Evolutionary conservation across 116 monocot species (phyloP), one percentile per base, ranked within the genome.

Genomic region (Trichopus zeylanicus): DNA sequence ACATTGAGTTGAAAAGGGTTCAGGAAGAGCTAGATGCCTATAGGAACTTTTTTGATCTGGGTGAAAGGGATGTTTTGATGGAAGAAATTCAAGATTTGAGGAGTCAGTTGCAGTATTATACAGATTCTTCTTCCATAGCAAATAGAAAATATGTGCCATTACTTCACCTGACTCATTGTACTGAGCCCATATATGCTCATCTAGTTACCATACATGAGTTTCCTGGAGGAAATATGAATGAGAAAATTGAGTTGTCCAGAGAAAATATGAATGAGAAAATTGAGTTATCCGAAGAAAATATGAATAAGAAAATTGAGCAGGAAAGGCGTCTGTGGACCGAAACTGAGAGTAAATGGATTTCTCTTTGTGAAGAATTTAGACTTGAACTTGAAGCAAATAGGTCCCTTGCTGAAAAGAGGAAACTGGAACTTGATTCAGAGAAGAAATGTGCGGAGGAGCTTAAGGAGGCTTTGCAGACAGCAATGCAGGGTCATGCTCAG

Each of bases 41-140:
- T 48, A 81, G 57, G 21, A 99, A 92, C 60, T 92, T 95, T 62
- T 79, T 72, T 78, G 81, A 85, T 46, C 30, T 88, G 60, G 99
- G 92, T 46, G 99, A 99, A 58, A 82, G 74, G 59, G 99, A 92
- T 34, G 74, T 99, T 3, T 64, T 99, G 31, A 72, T 86, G 60
- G 99, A 92, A 73, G 99, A 99, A 59, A 83, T 99, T 37, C 88
- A 85, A 57, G 99, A 92, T 75, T 60, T 99, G 30, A 88, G 75
- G 57, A 66, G 60, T 25, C 99, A 99, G 31, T 66, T 99, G 68
- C 91, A 81, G 51, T 71, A 74, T 66, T 92, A 83, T 53, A 55
- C 83, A 25, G 81, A 81, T 32, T 78, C 78, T 56, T 69, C 71
- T 42, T 68, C 78, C 2, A 29, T 22, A 21, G 57, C 81, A 48